phyloP scores from a whole-genome alignment of 768 basidiomycete species.

The Lactifluus subvellereus region DNA sequence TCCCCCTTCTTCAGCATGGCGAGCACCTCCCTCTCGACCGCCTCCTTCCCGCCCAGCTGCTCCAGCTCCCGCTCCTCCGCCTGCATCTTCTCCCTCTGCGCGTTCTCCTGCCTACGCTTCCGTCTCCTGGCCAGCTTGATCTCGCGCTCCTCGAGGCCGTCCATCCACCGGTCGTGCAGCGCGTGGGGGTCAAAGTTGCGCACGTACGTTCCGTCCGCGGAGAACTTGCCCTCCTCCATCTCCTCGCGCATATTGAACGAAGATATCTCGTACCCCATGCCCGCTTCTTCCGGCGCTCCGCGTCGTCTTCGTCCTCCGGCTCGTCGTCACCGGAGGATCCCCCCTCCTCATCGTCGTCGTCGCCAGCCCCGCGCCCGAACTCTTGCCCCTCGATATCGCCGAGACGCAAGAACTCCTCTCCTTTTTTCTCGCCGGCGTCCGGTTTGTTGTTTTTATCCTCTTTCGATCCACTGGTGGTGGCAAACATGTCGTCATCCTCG shows the following conservation, averaged over 20 bases:
- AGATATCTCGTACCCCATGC: conserved; percentile 91
- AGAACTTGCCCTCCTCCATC: conserved; percentile 97
- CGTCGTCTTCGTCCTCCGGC: conserved; percentile 69
- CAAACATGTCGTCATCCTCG: conserved; percentile 77
- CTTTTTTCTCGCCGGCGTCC: conserved; percentile 45
- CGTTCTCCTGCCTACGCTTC: conserved; percentile 69
- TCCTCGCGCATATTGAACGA: conserved; percentile 99
- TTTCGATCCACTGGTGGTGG: conserved; percentile 59
- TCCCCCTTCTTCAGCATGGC: conserved; percentile 82
- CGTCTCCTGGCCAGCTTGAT: conserved; percentile 76
- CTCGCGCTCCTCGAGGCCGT: conserved; percentile 76
- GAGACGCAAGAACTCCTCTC: conserved; percentile 69
- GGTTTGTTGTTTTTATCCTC: conserved; percentile 42
- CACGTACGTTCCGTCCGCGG: conserved; percentile 85
- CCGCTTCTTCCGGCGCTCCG: conserved; percentile 67
- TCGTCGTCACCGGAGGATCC: conserved; percentile 36
- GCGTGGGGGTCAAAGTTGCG: conserved; percentile 85
- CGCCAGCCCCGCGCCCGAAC: conserved; percentile 51
- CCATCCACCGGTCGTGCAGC: conserved; percentile 94
- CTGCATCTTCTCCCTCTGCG: conserved; percentile 59
- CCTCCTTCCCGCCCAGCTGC: conserved; percentile 58
- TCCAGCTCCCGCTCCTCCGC: conserved; percentile 72
- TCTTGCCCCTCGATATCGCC: conserved; percentile 98
- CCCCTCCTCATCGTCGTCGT: conserved; percentile 35
- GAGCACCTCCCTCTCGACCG: conserved; percentile 63